phyloP scores from a whole-genome alignment of 2,329 filamentous ascomycete genomes.

The Mycosphaerelloides madeirae region DNA sequence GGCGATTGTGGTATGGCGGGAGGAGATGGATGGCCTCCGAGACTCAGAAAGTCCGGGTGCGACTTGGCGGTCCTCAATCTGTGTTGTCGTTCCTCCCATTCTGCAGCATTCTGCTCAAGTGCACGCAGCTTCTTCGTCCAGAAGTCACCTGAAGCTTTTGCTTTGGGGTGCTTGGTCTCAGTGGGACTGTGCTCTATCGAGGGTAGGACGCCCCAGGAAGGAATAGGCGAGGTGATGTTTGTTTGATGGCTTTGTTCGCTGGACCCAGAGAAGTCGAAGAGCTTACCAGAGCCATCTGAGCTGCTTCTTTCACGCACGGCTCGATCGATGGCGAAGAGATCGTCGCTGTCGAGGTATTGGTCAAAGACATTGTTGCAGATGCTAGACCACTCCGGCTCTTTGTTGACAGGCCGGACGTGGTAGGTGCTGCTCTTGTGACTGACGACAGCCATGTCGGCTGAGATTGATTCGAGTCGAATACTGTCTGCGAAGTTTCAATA shows the following conservation, averaged over 20 bases:
- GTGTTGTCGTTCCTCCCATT: constrained; percentile 40
- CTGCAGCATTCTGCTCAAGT: constrained; percentile 48
- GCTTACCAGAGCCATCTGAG: constrained; percentile 47
- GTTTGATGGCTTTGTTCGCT: constrained; percentile 46
- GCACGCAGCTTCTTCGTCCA: constrained; percentile 52
- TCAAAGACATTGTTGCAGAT: constrained; percentile 60
- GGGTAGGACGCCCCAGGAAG: constrained; percentile 38
- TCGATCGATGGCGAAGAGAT: constrained; percentile 47
- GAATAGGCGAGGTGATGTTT: constrained; percentile 44
- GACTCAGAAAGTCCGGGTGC: constrained; percentile 34
- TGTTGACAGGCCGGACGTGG: constrained; percentile 47
- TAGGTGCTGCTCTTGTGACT: constrained; percentile 14
- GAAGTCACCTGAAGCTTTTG: constrained; percentile 43
- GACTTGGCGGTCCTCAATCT: constrained; percentile 27
- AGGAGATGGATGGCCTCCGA: constrained; percentile 33
- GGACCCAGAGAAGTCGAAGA: constrained; percentile 46
- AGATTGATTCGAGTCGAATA: not conserved
- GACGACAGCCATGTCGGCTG: constrained; percentile 19
- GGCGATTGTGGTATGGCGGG: constrained; percentile 28
- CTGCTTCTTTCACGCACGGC: constrained; percentile 46
- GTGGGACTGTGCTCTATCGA: constrained; percentile 11
- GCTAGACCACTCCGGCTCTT: constrained; percentile 52
- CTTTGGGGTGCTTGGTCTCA: constrained; percentile 33
- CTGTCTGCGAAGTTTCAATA: no score
- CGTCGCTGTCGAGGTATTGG: constrained; percentile 55